A percentile compares a stretch with the other conserved stretches of the same genome.
Conservation (phyloP, 768 basidiomycete genomes). For the Erythrobasidium yunnanense region DNA sequence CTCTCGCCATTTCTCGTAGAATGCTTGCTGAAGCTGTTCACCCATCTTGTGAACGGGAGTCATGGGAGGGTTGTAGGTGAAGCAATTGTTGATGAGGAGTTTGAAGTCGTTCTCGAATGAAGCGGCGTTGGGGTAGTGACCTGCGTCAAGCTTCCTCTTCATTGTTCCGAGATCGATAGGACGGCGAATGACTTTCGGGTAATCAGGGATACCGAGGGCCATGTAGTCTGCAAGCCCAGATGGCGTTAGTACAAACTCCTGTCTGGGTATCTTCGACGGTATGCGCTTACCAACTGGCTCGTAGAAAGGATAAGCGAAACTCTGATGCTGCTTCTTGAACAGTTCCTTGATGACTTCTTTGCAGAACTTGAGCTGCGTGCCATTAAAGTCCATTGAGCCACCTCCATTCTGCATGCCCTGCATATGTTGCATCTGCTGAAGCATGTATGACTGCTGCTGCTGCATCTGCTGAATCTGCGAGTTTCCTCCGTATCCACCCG, state of each 20-base stretch:
- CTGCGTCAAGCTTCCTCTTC: conserved; percentile 65
- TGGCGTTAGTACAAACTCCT: no score
- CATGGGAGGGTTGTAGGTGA: conserved; percentile 76
- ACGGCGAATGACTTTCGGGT: conserved; percentile 76
- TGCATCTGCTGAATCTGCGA: background rate
- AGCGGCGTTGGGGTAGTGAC: conserved; percentile 63
- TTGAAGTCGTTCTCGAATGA: conserved; percentile 85
- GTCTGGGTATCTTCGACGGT: no score
- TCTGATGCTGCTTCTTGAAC: conserved; percentile 63
- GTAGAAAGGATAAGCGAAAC: conserved; percentile 70
- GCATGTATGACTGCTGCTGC: conserved; percentile 1
- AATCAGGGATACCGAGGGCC: conserved; percentile 67
- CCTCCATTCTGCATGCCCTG: background rate
- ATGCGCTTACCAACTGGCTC: conserved; percentile 76
- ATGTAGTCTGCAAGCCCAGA: conserved; percentile 54
- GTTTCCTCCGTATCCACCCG: background rate
- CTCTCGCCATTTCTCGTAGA: conserved; percentile 85
- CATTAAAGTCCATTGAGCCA: conserved; percentile 23
- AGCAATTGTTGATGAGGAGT: conserved; percentile 89
- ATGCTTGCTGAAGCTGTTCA: conserved; percentile 67
- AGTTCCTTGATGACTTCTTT: conserved; percentile 62
- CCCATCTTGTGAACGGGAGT: conserved; percentile 80
- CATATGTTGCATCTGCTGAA: conserved; percentile 11
- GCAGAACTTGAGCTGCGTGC: conserved; percentile 76
- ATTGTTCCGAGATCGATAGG: conserved; percentile 94